phyloP scores from a whole-genome alignment of 2,329 filamentous ascomycete species.

The Ceratocystis papillata region DNA sequence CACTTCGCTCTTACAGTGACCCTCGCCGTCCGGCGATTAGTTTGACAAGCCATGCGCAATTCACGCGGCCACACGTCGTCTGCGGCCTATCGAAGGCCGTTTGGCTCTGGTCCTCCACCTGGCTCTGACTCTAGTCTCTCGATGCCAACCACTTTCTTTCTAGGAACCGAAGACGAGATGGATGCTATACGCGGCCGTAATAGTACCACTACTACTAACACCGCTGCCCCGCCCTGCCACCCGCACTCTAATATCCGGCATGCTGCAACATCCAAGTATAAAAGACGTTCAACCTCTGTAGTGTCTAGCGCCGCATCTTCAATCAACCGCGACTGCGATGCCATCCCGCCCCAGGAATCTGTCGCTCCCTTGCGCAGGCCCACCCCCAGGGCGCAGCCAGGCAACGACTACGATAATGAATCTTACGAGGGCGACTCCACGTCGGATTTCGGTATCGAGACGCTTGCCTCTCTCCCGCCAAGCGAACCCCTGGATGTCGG shows the following conservation, averaged over 20 bases:
- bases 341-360: background rate
- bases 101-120: background rate
- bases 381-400: background rate
- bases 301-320: background rate
- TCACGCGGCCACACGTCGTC: background rate
- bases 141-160: conserved; percentile 13
- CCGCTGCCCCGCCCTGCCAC: background rate
- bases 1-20: background rate
- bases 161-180: conserved; percentile 19
- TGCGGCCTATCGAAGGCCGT: conserved; percentile 4
- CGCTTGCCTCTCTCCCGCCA: conserved; percentile 11
- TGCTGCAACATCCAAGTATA: background rate
- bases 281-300: background rate
- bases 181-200: conserved; percentile 6
- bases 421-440: background rate
- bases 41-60: conserved; percentile 10
- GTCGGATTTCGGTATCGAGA: conserved; percentile 18
- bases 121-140: background rate
- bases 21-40: too few relatives aligned
- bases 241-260: conserved; percentile 4
- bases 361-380: background rate
- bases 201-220: background rate
- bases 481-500: conserved; percentile 14
- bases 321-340: background rate
- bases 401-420: background rate